Evolutionary conservation across 2,329 filamentous ascomycete genomes (phyloP).

Genomic region (Colletotrichum lentis): DNA sequence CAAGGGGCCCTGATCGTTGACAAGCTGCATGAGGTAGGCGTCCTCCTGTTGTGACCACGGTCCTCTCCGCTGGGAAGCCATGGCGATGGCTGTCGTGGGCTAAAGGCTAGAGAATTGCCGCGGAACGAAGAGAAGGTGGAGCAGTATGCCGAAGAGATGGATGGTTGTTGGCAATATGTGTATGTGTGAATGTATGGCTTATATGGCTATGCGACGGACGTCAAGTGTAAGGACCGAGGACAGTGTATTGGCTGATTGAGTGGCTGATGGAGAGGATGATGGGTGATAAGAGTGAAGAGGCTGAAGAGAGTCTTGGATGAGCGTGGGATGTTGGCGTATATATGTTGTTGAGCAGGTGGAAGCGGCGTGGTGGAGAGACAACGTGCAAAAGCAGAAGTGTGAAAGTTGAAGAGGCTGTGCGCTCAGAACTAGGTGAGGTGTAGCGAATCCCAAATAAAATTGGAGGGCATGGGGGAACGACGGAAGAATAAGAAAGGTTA

Average conservation of each 20-base stretch:
- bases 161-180: neutral
- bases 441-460: conserved; percentile 29
- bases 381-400: conserved; percentile 14
- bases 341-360: conserved; percentile 35
- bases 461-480: conserved; percentile 26
- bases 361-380: conserved; percentile 35
- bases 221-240: neutral
- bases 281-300: conserved; percentile 15
- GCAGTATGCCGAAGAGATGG: neutral
- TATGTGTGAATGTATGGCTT: neutral
- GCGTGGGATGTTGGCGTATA: conserved; percentile 30
- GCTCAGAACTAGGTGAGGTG: conserved; percentile 11
- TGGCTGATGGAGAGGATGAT: neutral
- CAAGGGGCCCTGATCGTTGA: conserved; percentile 74
- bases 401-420: conserved; percentile 27
- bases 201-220: conserved; percentile 4
- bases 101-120: neutral
- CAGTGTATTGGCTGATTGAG: neutral
- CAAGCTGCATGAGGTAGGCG: conserved; percentile 72
- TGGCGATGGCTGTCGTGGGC: neutral
- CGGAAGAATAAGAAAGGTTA: conserved; percentile 34
- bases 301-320: conserved; percentile 9
- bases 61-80: conserved; percentile 61
- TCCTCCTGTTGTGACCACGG: conserved; percentile 87
- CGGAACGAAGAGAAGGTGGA: too few species aligned